Base-by-base conservation (phyloP, 768 basidiomycete species). In the Tulasnella sp. region DNA sequence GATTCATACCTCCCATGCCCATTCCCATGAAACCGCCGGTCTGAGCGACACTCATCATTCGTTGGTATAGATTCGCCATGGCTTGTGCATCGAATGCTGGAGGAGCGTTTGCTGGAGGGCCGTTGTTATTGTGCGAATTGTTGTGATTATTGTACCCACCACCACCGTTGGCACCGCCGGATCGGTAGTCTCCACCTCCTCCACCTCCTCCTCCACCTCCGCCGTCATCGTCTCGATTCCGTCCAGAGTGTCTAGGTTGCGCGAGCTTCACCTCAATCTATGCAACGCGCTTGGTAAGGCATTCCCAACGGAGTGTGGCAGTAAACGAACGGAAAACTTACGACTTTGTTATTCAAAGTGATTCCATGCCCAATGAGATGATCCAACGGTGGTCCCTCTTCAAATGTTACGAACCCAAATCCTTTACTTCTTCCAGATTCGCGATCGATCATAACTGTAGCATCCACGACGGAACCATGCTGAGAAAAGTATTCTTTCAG, bases 251-350 rank as follows among this genome's bases (percentile, higher is more conserved):
- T 47, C 92, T 81, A 2, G 94, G 93, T 70, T 96, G 93, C 1
- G 95, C 96, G 48, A 92, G 79, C 73, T 97, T 98, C 48, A 98
- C 93, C 69, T 98, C 96, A 66, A 99, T 94, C 95, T 97, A 64
- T 3, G 17, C 13, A 26, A 23, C 26, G 21, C 17, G 19, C n/a
- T n/a, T n/a, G n/a, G n/a, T n/a, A n/a, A n/a, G n/a, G n/a, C n/a
- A n/a, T n/a, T n/a, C n/a, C n/a, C n/a, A n/a, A n/a, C n/a, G n/a
- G n/a, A n/a, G n/a, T n/a, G n/a, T n/a, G n/a, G n/a, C n/a, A n/a
- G n/a, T n/a, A n/a, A n/a, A n/a, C n/a, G n/a, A n/a, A n/a, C n/a
- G n/a, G n/a, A n/a, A n/a, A n/a, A n/a, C 88, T 64, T 64, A 97
- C 96, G 70, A 91, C 73, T 76, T 97, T 96, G 15, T 94, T 95